Conservation (phyloP, 1,284 basidiomycete species). For the Sanguinoderma infundibulare region DNA sequence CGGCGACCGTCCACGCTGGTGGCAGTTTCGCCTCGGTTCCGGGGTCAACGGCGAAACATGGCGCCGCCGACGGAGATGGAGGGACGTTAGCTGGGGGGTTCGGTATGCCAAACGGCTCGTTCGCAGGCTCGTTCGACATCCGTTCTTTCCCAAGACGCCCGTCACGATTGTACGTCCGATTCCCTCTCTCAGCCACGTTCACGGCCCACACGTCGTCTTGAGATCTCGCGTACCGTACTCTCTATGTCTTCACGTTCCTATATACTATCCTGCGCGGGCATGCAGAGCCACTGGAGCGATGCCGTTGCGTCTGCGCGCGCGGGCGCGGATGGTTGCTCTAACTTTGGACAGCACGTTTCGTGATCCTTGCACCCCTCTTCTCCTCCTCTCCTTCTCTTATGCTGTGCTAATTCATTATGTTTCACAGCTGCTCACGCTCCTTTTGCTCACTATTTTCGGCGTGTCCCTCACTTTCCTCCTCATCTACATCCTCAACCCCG, state of each 20-base stretch:
- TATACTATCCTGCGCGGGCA: neutral
- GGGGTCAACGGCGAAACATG: constrained; percentile 24
- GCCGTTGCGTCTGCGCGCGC: neutral
- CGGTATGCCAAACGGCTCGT: constrained; percentile 58
- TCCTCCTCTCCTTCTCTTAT: neutral
- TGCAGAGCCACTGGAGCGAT: neutral
- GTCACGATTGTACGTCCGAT: constrained; percentile 71
- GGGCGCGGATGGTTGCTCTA: neutral
- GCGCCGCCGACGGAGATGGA: constrained; percentile 40
- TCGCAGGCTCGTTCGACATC: constrained; percentile 67
- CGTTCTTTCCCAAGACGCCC: constrained; percentile 80
- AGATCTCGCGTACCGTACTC: neutral
- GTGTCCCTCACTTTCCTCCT: constrained; percentile 82
- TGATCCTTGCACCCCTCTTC: neutral
- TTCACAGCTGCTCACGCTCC: constrained; percentile 68
- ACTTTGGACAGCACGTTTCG: neutral
- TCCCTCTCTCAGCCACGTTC: neutral
- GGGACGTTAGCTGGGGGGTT: constrained; percentile 38
- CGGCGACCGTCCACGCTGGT: constrained; percentile 43
- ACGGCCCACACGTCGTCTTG: neutral
- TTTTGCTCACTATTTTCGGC: constrained; percentile 74
- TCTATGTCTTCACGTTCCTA: neutral
- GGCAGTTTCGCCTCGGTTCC: constrained; percentile 23
- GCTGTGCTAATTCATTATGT: constrained; percentile 1
- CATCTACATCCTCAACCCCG: constrained; percentile 93